A percentile compares a stretch with the other conserved stretches of the same genome.
Evolutionary conservation across 345 rosid species (phyloP).

Genomic region (Eucalyptus tenuipes): DNA sequence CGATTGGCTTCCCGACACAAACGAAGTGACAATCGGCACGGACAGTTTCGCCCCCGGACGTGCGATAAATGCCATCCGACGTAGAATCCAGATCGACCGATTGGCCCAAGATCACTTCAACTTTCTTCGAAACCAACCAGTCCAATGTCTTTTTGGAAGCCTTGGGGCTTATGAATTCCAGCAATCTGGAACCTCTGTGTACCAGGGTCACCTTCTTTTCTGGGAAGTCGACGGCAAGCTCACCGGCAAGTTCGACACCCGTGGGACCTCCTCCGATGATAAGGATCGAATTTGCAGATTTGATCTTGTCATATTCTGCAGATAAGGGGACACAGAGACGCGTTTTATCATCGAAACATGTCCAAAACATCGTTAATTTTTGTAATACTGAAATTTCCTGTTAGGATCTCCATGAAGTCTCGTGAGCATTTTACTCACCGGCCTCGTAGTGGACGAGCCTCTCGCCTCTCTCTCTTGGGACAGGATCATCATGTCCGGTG

Average conservation of each 20-base stretch:
- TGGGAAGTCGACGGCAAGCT: constrained; percentile 72
- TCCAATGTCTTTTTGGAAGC: constrained; percentile 52
- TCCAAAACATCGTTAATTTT: neutral
- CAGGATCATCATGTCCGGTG: constrained; percentile 52
- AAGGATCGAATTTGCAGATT: constrained; percentile 55
- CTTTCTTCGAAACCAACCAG: constrained; percentile 66
- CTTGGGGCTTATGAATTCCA: constrained; percentile 67
- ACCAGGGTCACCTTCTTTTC: constrained; percentile 67
- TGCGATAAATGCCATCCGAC: constrained; percentile 32
- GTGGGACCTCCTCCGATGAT: constrained; percentile 93
- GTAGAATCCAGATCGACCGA: constrained; percentile 41
- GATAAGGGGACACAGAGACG: neutral
- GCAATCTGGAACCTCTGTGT: constrained; percentile 67
- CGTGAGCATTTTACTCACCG: constrained; percentile 19
- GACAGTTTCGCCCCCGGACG: constrained; percentile 54
- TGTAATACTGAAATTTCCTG: neutral
- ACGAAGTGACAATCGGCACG: constrained; percentile 69
- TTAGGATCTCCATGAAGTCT: neutral
- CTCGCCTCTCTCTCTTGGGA: constrained; percentile 40
- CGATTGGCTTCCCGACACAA: constrained; percentile 51
- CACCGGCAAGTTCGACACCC: constrained; percentile 93
- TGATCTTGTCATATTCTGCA: constrained; percentile 68
- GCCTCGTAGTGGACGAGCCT: constrained; percentile 40
- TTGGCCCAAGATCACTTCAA: constrained; percentile 61
- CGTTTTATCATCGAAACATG: neutral